Conservation (phyloP, 225 moss, liverwort and hornwort genomes). For the Physcomitrium patens region DNA sequence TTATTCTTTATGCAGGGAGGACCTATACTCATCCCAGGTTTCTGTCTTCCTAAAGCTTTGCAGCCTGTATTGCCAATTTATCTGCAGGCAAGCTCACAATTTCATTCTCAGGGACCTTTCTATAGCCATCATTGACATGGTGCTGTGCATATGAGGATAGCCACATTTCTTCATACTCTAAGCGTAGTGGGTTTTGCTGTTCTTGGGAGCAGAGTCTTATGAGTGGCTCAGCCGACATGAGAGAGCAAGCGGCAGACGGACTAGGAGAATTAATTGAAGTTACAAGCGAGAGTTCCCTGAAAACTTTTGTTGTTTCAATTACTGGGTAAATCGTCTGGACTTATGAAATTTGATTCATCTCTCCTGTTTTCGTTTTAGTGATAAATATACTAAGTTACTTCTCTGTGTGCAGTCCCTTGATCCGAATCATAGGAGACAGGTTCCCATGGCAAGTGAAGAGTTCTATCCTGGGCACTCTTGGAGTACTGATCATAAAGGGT, state of each 20-base stretch:
- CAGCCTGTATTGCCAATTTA: constrained; percentile 88
- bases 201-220: constrained; percentile 75
- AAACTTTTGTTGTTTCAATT: constrained; percentile 85
- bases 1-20: constrained; percentile 60
- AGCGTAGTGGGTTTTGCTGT: background rate
- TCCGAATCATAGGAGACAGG: constrained; percentile 95
- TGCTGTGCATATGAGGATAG: no score
- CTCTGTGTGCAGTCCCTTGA: constrained; percentile 70
- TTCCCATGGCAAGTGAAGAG: constrained; percentile 99
- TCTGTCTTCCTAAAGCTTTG: constrained; percentile 89
- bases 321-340: constrained; percentile 69
- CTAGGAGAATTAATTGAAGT: constrained; percentile 97
- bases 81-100: constrained; percentile 67
- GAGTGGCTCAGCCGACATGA: constrained; percentile 92
- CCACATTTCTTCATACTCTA: background rate
- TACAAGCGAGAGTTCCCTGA: constrained; percentile 86
- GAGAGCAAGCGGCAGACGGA: constrained; percentile 98
- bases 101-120: no score
- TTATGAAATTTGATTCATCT: background rate
- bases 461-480: constrained; percentile 92
- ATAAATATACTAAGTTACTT: background rate
- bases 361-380: constrained; percentile 2
- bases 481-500: constrained; percentile 94
- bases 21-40: constrained; percentile 82
- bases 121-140: no score